Evolutionary conservation across 2,329 filamentous ascomycete genomes (phyloP).

Genomic region (Trichoderma sp.): DNA sequence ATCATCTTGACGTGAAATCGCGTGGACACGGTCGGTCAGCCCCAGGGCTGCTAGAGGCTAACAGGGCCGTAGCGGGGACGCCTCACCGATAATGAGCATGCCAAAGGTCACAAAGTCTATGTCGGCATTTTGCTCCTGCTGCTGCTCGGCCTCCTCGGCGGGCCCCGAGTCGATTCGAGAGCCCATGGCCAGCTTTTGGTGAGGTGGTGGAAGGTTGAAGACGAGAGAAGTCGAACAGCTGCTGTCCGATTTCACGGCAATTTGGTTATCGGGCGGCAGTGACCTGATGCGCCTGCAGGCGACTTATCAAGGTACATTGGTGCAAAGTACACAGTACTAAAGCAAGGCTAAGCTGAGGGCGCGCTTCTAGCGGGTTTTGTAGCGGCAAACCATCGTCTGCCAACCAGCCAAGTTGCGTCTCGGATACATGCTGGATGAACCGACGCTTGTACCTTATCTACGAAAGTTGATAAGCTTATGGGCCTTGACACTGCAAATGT

Average conservation of each 20-base stretch:
- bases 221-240: too few relatives aligned
- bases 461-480: background rate
- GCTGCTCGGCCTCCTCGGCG: background rate
- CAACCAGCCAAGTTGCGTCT: background rate
- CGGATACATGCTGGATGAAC: background rate
- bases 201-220: background rate
- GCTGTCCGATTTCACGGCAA: background rate
- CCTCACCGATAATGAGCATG: constrained; percentile 70
- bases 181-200: constrained; percentile 4
- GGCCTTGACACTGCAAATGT: background rate
- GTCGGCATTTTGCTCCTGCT: background rate
- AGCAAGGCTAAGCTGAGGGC: background rate
- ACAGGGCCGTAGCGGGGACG: constrained; percentile 1
- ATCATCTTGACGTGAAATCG: constrained; percentile 61
- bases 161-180: background rate
- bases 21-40: constrained; percentile 7
- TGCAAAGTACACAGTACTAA: background rate
- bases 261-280: constrained; percentile 5
- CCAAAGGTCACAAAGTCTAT: constrained; percentile 68
- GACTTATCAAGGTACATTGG: background rate
- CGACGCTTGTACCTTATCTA: background rate
- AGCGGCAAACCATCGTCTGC: background rate
- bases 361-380: background rate
- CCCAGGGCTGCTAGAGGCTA: constrained; percentile 5
- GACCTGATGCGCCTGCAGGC: constrained; percentile 5